phyloP scores from a whole-genome alignment of 2,329 filamentous ascomycete genomes.

The Cladorrhinum sp. region DNA sequence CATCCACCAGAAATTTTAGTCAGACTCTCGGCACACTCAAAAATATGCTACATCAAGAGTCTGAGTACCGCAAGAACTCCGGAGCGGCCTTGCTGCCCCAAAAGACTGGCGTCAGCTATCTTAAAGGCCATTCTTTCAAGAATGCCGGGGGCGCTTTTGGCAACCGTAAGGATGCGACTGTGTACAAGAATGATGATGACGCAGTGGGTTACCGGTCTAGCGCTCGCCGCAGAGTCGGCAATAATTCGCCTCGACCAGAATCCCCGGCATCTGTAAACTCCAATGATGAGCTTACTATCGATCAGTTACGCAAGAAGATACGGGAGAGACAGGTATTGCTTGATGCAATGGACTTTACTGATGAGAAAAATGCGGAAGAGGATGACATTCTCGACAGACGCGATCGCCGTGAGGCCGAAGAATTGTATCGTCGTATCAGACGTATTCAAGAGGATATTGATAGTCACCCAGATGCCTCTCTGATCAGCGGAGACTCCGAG shows the following conservation, averaged over 20 bases:
- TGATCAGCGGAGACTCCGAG: conserved; percentile 73
- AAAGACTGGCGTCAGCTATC: conserved; percentile 95
- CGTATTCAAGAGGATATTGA: conserved; percentile 94
- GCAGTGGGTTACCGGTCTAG: conserved; percentile 90
- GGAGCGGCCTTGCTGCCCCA: conserved; percentile 90
- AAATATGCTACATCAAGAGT: conserved; percentile 82
- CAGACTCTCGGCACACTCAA: conserved; percentile 93
- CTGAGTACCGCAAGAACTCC: conserved; percentile 81
- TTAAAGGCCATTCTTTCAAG: conserved; percentile 92
- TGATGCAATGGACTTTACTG: conserved; percentile 94
- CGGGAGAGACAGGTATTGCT: conserved; percentile 90
- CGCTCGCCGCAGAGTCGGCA: conserved; percentile 78
- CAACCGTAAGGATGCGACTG: conserved; percentile 86
- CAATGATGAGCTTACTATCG: conserved; percentile 77
- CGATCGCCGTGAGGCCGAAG: conserved; percentile 88
- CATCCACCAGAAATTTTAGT: conserved; percentile 88
- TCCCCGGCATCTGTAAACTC: conserved; percentile 67
- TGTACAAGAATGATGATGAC: conserved; percentile 95
- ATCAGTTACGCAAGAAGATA: conserved; percentile 89
- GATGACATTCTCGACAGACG: conserved; percentile 88
- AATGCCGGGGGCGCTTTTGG: conserved; percentile 55
- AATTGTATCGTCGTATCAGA: conserved; percentile 87
- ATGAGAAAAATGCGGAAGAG: conserved; percentile 85
- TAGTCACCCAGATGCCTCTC: conserved; percentile 73
- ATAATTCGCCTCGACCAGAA: conserved; percentile 74